These are phyloP conservation scores for Saposhnikovia divaricata DNA, from an alignment of 129 eudicot species.

Conservation along the genomic window DNA sequence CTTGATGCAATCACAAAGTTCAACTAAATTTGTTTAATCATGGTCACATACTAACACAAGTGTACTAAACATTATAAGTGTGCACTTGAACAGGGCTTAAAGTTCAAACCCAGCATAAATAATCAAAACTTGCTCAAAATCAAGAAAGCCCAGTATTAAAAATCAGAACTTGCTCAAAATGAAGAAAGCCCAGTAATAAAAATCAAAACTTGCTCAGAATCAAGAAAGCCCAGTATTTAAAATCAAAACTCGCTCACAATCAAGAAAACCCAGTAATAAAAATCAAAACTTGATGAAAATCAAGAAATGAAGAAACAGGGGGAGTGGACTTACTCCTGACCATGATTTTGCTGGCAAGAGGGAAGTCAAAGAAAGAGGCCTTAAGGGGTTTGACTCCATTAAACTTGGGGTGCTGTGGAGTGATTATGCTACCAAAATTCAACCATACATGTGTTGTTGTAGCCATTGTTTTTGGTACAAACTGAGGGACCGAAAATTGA, in stretches of 20 bases:
- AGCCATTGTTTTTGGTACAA: neutral
- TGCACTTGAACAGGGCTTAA: neutral
- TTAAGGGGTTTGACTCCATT: slow-evolving; percentile 19
- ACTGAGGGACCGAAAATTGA: neutral
- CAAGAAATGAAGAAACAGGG: neutral
- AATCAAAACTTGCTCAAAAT: neutral
- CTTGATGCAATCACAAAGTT: neutral
- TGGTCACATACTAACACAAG: neutral
- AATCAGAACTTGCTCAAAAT: too few relatives aligned
- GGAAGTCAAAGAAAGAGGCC: slow-evolving; percentile 38
- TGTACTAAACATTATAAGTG: neutral
- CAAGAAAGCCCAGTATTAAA: neutral
- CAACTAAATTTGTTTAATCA: neutral
- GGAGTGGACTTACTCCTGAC: slow-evolving; percentile 51
- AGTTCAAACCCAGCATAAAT: neutral
- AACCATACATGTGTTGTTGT: slow-evolving; percentile 28
- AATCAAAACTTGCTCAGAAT: neutral
- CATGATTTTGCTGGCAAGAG: slow-evolving; percentile 63
- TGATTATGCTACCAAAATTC: neutral
- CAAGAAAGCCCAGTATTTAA: neutral
- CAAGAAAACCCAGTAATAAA: too few relatives aligned
- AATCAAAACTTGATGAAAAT: too few relatives aligned
- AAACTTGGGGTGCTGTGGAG: slow-evolving; percentile 7
- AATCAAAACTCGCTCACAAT: too few relatives aligned
- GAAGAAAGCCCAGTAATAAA: neutral